These are phyloP conservation scores for Arthrocladium fulminans DNA, from an alignment of 2,329 filamentous ascomycete species.

Conservation along the genomic window DNA sequence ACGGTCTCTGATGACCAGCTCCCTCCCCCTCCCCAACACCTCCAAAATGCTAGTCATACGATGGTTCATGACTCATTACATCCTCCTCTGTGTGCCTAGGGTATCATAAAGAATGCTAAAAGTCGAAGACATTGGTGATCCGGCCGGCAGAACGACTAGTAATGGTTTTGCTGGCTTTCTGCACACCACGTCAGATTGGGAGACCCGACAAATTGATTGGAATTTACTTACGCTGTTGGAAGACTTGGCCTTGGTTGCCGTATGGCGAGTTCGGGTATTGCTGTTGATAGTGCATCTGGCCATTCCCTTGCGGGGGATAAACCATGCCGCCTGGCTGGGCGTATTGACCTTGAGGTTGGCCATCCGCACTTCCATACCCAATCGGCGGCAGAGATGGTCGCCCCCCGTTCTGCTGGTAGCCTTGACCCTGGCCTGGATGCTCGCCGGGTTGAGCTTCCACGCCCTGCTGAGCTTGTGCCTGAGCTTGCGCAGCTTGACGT, in stretches of 20 bases:
- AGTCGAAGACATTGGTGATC: not conserved
- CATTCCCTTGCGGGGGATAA: slow-evolving; percentile 38
- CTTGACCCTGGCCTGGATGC: slow-evolving; percentile 30
- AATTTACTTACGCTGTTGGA: slow-evolving; percentile 43
- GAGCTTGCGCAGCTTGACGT: slow-evolving; percentile 46
- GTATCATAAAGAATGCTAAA: slow-evolving; percentile 9
- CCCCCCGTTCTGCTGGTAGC: slow-evolving; percentile 39
- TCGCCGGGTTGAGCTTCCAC: slow-evolving; percentile 44
- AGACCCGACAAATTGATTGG: not conserved
- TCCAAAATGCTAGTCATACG: slow-evolving; percentile 1
- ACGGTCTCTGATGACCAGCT: slow-evolving; percentile 4
- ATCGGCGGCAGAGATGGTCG: slow-evolving; percentile 66
- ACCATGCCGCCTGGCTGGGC: slow-evolving; percentile 42
- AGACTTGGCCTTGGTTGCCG: slow-evolving; percentile 39
- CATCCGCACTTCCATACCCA: slow-evolving; percentile 55
- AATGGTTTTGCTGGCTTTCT: slow-evolving; percentile 8
- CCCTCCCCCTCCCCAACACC: slow-evolving; percentile 8
- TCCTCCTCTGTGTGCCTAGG: slow-evolving; percentile 9
- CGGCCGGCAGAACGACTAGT: not conserved
- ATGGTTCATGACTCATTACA: slow-evolving; percentile 7
- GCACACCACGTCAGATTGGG: slow-evolving; percentile 1
- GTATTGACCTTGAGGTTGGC: slow-evolving; percentile 53
- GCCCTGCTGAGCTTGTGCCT: slow-evolving; percentile 32
- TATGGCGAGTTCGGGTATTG: slow-evolving; percentile 45
- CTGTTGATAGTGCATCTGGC: slow-evolving; percentile 38